A percentile compares a stretch with the other conserved stretches of the same genome.
These are phyloP conservation scores for Saccharomycopsis guyanensis DNA, from an alignment of 805 yeast genomes.

Conservation along the genomic window DNA sequence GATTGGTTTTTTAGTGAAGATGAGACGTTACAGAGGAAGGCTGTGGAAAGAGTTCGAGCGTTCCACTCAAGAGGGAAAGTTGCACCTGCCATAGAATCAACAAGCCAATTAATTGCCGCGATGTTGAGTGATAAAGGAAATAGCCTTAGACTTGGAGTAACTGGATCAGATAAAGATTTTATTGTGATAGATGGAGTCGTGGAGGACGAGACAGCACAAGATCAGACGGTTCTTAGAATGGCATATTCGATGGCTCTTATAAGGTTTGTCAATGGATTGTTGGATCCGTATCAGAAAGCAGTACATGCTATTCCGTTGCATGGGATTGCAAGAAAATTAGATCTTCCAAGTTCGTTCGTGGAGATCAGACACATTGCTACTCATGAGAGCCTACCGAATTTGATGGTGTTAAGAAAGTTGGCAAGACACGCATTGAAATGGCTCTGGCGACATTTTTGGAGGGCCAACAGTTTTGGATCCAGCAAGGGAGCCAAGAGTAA, in stretches of 20 bases:
- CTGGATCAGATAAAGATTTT: no score
- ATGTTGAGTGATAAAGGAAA: constrained; percentile 38
- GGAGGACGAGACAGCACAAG: constrained; percentile 14
- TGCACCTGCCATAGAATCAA: constrained; percentile 68
- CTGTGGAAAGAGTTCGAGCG: constrained; percentile 45
- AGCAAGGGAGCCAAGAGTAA: constrained; percentile 21
- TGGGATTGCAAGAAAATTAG: constrained; percentile 57
- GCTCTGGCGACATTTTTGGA: constrained; percentile 75
- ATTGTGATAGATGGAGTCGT: no score
- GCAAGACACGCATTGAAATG: constrained; percentile 59
- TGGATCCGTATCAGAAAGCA: constrained; percentile 82
- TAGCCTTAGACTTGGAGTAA: no score
- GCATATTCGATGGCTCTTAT: constrained; percentile 69
- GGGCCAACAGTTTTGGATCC: constrained; percentile 18
- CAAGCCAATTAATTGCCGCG: constrained; percentile 50
- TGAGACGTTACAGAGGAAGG: constrained; percentile 31
- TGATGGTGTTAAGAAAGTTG: constrained; percentile 58
- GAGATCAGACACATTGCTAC: constrained; percentile 88
- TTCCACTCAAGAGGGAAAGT: constrained; percentile 51
- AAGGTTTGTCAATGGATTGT: constrained; percentile 81
- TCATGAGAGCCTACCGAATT: constrained; percentile 74
- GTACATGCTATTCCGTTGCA: constrained; percentile 73
- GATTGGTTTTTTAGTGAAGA: constrained; percentile 45
- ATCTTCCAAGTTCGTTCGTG: constrained; percentile 75
- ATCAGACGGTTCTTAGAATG: constrained; percentile 35